Base-by-base conservation (phyloP, 768 basidiomycete genomes). In the Wakefieldia striispora region DNA sequence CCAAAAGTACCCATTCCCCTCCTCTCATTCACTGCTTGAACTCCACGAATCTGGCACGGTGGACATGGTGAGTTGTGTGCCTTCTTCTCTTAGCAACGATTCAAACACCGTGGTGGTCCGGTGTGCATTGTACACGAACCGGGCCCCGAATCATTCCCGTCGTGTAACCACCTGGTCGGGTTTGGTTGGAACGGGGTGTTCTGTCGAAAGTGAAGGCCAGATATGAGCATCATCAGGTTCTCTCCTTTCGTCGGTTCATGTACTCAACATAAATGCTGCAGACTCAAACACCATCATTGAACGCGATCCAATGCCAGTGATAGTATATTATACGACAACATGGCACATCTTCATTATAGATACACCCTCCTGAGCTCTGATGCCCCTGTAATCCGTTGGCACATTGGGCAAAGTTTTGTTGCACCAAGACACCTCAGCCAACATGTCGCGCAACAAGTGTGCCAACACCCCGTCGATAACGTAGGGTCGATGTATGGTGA, bases 391-490 rank as follows among this genome's bases (percentile, higher is more conserved):
- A 92, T 92, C 43, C 90, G 80, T 67, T 91, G 90, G 74, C 89
- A 92, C 56, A 91, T 91, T 0, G 89, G 89, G 63, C 89, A 92
- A 14, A 91, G 75, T 61, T 84, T 88, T 7, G 88, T 91, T 11
- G 87, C 81, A 19, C 86, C 86, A 37, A 92, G 74, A 65, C 90
- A 91, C n/a, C 82, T 81, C 29, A 92, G 67, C 89, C 89, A 92
- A 65, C 89, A 92, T 59, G 82, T 82, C 38, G 82, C 74, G 62
- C 89, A 92, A 56, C 86, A 91, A 0, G 87, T 87, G 61, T 92
- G 89, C 90, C 90, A 92, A 64, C 89, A 92, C 7, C 88, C 88
- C 0, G 87, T 89, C 13, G 87, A 89, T 9, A 83, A 79, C 0
- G 88, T 89, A 0, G 89, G 85, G 53, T 91, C 90, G 0, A 70